Percentiles rank a stretch among this genome's conserved stretches.
Conservation (phyloP, 148 eudicot species). For the Vaccinium vitisidaea region DNA sequence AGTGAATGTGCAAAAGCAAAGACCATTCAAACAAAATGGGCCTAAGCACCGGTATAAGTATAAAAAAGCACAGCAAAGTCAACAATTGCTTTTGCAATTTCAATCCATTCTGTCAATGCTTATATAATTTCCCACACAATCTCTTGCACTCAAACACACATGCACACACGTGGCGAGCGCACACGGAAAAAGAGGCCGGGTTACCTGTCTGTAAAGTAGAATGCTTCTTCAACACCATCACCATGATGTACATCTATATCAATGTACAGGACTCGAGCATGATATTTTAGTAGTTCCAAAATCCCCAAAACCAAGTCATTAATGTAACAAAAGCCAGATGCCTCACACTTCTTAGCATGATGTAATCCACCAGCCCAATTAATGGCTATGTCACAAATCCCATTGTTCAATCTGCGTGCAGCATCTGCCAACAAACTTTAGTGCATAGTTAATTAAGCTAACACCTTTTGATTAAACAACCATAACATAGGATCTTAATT, state of each 20-base stretch:
- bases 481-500: conserved; percentile 15
- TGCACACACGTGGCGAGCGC: neutral
- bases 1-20: neutral
- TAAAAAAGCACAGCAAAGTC: neutral
- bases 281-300: conserved; percentile 96
- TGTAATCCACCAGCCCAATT: conserved; percentile 99
- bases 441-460: conserved; percentile 18
- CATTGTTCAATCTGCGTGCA: conserved; percentile 93
- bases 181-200: neutral
- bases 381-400: conserved; percentile 93
- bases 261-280: conserved; percentile 93
- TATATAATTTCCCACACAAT: neutral
- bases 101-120: neutral
- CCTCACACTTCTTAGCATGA: conserved; percentile 97
- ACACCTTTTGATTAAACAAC: neutral
- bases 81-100: neutral
- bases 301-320: conserved; percentile 96
- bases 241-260: conserved; percentile 99
- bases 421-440: conserved; percentile 61
- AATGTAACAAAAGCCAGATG: conserved; percentile 97
- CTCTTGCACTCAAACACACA: neutral
- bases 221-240: conserved; percentile 99
- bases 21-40: neutral
- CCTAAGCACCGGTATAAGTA: neutral
- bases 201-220: conserved; percentile 94